Base-by-base conservation (phyloP, 2,329 filamentous ascomycete species). In the Cercospora berteroae region DNA sequence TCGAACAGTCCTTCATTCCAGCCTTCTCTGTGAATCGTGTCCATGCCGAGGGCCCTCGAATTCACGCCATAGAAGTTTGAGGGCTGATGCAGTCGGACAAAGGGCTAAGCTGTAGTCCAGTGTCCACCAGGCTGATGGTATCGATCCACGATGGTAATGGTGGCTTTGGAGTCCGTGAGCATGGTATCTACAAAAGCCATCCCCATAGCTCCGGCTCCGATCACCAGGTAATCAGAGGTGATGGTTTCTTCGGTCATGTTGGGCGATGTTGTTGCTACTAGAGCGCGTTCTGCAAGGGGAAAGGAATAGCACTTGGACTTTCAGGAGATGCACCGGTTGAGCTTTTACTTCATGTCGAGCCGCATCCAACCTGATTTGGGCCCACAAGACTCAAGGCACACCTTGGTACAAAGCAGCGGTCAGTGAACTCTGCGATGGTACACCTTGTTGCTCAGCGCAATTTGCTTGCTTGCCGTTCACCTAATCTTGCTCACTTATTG, bases 11-110 rank as follows among this genome's bases (percentile, higher is more conserved):
- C 71, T 44, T 73, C 68, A 31, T 73, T 73, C 61, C 57, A 63
- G 1, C 71, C 71, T 23, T 67, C 61, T 42, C 69, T 57, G 29
- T 73, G 68, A 18, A 73, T 67, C 4, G 20, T 58, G 29, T 61
- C 63, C 42, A 63, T 56, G 9, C 67, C 71, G 9, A 73, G 64
- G 3, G 20, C 59, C 10, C 56, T 58, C 6, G 70, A 73, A 57
- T 73, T 73, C 44, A 73, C 71, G n/a, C 70, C 71, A 48, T 73
- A 73, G 44, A 68, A 70, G 12, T 63, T 52, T 10, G 71, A 69
- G 0, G 70, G 71, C 31, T 73, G 71, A 39, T 73, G 71, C 3
- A 73, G 64, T 5, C 70, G 68, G 1, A 73, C 70, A 44, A 64
- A 73, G 4, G 71, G 70, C 23, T 73, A 73, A 1, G 71, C 68